Conservation (phyloP, 139 green algal species). For the Chlorella sp. region DNA sequence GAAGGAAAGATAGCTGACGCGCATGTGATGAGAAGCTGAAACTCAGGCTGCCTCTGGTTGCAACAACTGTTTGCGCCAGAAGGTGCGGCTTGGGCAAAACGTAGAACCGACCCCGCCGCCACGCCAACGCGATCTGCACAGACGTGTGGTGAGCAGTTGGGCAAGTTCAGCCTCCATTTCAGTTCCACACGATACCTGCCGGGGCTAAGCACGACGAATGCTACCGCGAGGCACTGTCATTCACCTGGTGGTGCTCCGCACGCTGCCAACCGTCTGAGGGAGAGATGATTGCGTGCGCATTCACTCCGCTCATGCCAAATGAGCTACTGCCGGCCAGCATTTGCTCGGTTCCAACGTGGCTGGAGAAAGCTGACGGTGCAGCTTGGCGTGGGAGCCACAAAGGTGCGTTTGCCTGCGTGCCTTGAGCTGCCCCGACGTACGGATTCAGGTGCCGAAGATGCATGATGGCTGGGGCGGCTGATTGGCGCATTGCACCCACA, state of each 20-base stretch:
- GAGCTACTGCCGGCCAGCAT: constrained; percentile 31
- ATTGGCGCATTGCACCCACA: constrained; percentile 80
- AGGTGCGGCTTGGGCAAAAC: background rate
- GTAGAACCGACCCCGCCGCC: background rate
- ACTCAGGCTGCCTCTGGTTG: background rate
- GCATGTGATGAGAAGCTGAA: background rate
- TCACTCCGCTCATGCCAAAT: constrained; percentile 59
- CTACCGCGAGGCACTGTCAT: background rate
- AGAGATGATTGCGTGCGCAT: constrained; percentile 50
- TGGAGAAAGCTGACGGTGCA: background rate
- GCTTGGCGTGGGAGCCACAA: background rate
- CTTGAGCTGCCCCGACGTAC: constrained; percentile 54
- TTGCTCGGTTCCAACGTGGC: background rate
- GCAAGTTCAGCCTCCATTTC: background rate
- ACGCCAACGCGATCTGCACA: background rate
- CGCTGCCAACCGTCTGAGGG: background rate
- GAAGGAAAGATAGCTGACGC: constrained; percentile 44
- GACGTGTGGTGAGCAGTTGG: background rate
- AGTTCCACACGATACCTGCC: too few relatives aligned
- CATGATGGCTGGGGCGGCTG: constrained; percentile 62
- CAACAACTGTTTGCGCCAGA: background rate
- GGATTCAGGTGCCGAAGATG: constrained; percentile 78
- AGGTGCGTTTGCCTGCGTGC: background rate
- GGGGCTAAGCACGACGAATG: background rate
- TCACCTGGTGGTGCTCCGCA: background rate